phyloP scores from a whole-genome alignment of 208 protist species.

The Vickermania spadyakhi region DNA sequence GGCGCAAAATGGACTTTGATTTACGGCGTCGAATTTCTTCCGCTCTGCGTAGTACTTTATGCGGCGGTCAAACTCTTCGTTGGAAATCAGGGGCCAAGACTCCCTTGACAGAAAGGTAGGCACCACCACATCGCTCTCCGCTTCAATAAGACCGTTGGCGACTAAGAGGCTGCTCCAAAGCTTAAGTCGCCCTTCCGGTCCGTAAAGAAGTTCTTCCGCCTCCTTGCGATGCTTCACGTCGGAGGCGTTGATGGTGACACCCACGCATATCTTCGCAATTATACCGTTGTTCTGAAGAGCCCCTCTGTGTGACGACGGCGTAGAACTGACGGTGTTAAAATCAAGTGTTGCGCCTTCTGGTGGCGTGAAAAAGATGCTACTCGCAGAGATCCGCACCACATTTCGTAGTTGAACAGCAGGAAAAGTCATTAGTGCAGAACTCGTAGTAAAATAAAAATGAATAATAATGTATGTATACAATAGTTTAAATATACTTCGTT shows the following conservation, averaged over 20 bases:
- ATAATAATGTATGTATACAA: no score
- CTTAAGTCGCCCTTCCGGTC: conserved; percentile 16
- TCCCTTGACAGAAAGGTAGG: conserved; percentile 7
- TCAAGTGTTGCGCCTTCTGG: conserved; percentile 23
- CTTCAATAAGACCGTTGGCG: conserved; percentile 2
- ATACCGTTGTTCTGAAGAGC: conserved; percentile 55
- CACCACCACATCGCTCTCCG: conserved; percentile 3
- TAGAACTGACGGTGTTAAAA: conserved; percentile 41
- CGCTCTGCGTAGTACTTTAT: conserved; percentile 16
- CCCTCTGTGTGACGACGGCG: conserved; percentile 40
- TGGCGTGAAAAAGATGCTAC: conserved; percentile 45
- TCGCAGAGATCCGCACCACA: conserved; percentile 31
- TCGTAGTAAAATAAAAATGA: no score
- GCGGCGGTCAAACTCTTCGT: conserved; percentile 12
- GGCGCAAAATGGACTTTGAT: conserved; percentile 32
- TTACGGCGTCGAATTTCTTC: conserved; percentile 12
- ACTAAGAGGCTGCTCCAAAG: conserved; percentile 24
- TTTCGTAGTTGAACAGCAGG: conserved; percentile 13
- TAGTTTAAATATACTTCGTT: no score
- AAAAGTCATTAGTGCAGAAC: no score
- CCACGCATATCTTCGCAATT: conserved; percentile 47
- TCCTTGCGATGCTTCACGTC: conserved; percentile 1
- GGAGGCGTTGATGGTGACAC: conserved; percentile 7
- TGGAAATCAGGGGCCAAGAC: conserved; percentile 43
- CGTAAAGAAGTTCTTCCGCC: conserved; percentile 1